These are phyloP conservation scores for Blastocystis sp. DNA, from an alignment of 352 stramenopile species.

Conservation along the genomic window DNA sequence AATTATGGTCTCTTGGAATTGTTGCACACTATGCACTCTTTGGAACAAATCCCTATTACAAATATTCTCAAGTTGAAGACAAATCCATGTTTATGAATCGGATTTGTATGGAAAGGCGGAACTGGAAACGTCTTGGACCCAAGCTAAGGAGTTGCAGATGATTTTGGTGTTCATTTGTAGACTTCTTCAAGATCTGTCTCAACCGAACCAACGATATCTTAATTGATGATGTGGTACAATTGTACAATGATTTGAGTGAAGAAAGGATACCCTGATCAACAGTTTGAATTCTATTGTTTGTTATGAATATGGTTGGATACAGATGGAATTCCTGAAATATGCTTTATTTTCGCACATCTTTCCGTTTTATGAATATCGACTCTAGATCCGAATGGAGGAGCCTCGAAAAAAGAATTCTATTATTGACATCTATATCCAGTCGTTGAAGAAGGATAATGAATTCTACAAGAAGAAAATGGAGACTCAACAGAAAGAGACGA, in stretches of 20 bases:
- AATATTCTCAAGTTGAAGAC: not conserved
- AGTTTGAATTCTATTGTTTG: too few relatives aligned
- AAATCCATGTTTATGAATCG: not conserved
- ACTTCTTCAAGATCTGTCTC: not conserved
- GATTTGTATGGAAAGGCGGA: not conserved
- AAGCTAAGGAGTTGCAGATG: not conserved
- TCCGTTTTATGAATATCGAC: not conserved
- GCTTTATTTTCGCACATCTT: not conserved
- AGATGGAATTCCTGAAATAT: too few relatives aligned
- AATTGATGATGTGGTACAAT: not conserved
- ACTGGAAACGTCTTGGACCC: not conserved
- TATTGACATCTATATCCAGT: constrained; percentile 56
- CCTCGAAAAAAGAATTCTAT: constrained; percentile 28
- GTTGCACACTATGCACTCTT: constrained; percentile 22
- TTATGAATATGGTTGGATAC: too few relatives aligned
- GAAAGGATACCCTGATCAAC: too few relatives aligned
- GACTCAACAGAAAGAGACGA: not conserved
- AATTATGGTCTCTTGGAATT: constrained; percentile 46
- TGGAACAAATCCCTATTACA: constrained; percentile 8
- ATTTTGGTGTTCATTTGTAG: not conserved
- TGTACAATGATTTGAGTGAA: constrained; percentile 16
- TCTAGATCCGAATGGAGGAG: not conserved
- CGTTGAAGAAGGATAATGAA: constrained; percentile 44
- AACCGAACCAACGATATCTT: not conserved
- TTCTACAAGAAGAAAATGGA: constrained; percentile 56